Conservation (phyloP, 331 rosid genomes). For the Pyrus hybrid region DNA sequence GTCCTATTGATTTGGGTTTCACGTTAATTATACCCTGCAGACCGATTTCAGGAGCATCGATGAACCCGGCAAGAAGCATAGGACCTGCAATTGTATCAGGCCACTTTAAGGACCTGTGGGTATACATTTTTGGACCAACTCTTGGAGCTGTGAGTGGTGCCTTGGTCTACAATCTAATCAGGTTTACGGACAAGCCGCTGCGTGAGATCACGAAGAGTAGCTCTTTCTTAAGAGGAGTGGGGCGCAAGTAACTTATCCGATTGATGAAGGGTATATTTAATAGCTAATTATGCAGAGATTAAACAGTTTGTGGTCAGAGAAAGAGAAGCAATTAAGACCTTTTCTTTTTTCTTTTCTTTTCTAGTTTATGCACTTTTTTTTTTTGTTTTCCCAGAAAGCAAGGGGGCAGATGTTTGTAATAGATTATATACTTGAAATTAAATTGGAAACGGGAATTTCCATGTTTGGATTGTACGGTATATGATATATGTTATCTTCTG, state of each 20-base stretch:
- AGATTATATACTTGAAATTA: not conserved
- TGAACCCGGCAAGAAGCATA: conserved; percentile 95
- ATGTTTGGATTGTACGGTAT: not conserved
- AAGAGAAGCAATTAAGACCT: not conserved
- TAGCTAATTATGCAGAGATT: not conserved
- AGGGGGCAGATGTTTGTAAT: not conserved
- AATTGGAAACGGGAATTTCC: not conserved
- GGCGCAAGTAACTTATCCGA: not conserved
- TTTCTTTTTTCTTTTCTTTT: no score
- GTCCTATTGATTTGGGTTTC: not conserved
- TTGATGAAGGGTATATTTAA: not conserved
- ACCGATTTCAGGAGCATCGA: conserved; percentile 78
- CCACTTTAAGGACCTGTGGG: conserved; percentile 53
- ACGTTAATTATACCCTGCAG: conserved; percentile 26
- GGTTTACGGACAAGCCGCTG: conserved; percentile 55
- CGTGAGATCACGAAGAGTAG: conserved; percentile 57
- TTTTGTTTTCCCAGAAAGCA: not conserved
- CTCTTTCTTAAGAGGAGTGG: conserved; percentile 42
- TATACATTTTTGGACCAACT: conserved; percentile 44
- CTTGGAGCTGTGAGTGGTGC: conserved; percentile 65
- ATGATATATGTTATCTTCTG: not conserved
- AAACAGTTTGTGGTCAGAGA: not conserved
- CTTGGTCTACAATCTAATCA: conserved; percentile 49
- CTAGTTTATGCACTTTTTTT: not conserved
- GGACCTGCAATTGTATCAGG: conserved; percentile 63